Conservation (phyloP, 1,284 basidiomycete species). For the Thecaphora frezii region DNA sequence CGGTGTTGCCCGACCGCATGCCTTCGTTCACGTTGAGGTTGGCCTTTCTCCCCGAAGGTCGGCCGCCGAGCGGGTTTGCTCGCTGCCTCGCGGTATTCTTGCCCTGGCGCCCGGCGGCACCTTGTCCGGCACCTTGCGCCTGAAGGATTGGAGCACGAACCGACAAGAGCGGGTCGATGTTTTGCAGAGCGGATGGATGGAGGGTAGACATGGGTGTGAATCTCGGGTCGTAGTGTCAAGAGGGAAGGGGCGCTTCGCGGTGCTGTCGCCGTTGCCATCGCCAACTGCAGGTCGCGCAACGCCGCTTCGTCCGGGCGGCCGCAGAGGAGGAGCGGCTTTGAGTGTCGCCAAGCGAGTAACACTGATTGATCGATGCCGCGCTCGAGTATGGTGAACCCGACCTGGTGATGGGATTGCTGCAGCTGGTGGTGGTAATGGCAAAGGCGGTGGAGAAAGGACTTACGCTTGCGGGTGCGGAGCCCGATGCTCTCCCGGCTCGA, state of each 20-base stretch:
- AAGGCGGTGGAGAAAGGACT: conserved; percentile 6
- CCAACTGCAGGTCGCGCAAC: too few species aligned
- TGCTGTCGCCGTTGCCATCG: too few species aligned
- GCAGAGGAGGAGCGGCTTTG: too few species aligned
- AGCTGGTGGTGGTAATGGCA: background rate
- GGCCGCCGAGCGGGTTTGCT: conserved; percentile 32
- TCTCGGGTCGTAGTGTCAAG: too few species aligned
- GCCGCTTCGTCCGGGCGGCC: too few species aligned
- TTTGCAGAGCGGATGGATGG: too few species aligned
- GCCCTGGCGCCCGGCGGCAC: background rate
- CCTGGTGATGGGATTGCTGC: background rate
- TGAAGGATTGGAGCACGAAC: background rate
- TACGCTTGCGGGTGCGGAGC: conserved; percentile 22
- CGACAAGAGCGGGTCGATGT: too few species aligned
- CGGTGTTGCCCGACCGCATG: conserved; percentile 26
- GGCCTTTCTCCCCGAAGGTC: conserved; percentile 25
- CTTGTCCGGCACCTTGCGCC: background rate
- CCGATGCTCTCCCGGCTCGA: conserved; percentile 15
- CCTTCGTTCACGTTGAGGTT: conserved; percentile 35
- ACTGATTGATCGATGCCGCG: too few species aligned
- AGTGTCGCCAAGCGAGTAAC: too few species aligned
- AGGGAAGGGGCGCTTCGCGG: too few species aligned
- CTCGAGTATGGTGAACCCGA: background rate
- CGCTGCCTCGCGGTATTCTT: conserved; percentile 16
- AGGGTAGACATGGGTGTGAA: too few species aligned